phyloP scores from a whole-genome alignment of 306 rosid species.

The cucumber (Cucumis sativus) region DNA sequence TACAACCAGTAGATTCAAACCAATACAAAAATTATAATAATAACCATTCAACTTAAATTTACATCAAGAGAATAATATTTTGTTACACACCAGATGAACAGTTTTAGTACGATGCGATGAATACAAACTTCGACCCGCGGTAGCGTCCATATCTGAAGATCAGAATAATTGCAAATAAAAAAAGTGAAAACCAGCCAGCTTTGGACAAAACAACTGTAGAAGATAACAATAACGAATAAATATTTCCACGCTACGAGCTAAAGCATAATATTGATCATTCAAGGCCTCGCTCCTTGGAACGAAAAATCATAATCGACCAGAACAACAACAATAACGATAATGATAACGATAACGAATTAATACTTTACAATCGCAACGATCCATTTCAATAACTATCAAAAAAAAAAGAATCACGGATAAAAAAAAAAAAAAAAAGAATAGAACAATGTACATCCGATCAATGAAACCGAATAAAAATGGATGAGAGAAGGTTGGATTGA shows the following conservation, averaged over 20 bases:
- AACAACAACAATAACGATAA: neutral
- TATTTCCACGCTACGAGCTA: too few relatives aligned
- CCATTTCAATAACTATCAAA: neutral
- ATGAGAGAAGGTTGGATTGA: neutral
- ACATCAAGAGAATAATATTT: neutral
- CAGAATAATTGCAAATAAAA: neutral
- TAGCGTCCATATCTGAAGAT: slow-evolving; percentile 45
- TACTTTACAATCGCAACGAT: neutral
- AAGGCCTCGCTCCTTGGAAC: neutral
- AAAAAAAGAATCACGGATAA: too few relatives aligned
- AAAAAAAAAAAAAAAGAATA: too few relatives aligned
- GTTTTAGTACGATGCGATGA: slow-evolving; percentile 61
- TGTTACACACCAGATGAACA: slow-evolving; percentile 34
- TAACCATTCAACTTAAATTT: neutral
- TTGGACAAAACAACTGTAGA: neutral
- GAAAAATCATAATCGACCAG: neutral
- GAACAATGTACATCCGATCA: neutral
- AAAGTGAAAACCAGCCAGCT: neutral
- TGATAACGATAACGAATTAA: neutral
- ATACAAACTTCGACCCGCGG: slow-evolving; percentile 28
- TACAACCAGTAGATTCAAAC: neutral
- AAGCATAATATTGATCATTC: neutral
- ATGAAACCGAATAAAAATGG: neutral
- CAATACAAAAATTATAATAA: neutral
- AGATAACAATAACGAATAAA: too few relatives aligned